Conservation (phyloP, 495 filamentous ascomycete species). For the Penicillium coffeae region DNA sequence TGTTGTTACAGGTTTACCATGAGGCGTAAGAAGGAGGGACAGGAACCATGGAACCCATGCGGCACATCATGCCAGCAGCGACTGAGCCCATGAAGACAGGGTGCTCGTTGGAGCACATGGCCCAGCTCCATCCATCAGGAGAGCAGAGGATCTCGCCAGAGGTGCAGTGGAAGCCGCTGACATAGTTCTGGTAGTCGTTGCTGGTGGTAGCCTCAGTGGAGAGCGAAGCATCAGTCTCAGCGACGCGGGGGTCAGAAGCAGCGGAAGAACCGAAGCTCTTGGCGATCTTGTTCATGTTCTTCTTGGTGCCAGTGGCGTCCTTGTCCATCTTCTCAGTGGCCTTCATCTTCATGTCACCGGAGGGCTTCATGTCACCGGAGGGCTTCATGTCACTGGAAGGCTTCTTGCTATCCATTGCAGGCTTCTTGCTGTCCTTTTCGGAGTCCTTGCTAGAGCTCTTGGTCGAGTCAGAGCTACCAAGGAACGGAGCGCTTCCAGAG, state of each 20-base stretch:
- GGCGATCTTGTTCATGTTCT: constrained; percentile 16
- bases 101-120: constrained; percentile 30
- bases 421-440: not conserved
- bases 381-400: too few species aligned
- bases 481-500: constrained; percentile 20
- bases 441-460: constrained; percentile 2
- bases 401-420: constrained; percentile 13
- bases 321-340: not conserved
- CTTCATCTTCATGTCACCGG: not conserved
- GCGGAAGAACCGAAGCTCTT: constrained; percentile 8
- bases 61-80: constrained; percentile 37
- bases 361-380: too few species aligned
- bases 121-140: constrained; percentile 34
- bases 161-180: constrained; percentile 17
- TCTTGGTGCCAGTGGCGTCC: constrained; percentile 4
- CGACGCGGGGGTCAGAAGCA: constrained; percentile 9
- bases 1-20: not conserved
- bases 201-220: constrained; percentile 14
- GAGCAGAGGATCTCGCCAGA: constrained; percentile 36
- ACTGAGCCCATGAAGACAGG: constrained; percentile 40
- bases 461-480: constrained; percentile 6
- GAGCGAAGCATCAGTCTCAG: constrained; percentile 7
- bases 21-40: not conserved
- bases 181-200: constrained; percentile 14
- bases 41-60: constrained; percentile 27